phyloP scores from a whole-genome alignment of 2,329 filamentous ascomycete genomes.

The Claviceps citrina region DNA sequence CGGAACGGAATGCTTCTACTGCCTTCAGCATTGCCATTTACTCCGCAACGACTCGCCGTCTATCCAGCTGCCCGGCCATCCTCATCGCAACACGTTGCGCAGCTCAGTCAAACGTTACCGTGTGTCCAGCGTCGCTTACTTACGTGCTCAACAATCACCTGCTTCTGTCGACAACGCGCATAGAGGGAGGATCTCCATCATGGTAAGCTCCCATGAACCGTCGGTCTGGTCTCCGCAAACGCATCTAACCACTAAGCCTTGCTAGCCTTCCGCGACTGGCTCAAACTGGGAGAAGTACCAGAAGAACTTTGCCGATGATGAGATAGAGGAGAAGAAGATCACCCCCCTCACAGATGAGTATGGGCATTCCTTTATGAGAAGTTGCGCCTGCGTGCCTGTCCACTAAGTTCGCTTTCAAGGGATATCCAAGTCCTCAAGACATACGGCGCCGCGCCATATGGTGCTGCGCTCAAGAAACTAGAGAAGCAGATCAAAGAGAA shows the following conservation, averaged over 20 bases:
- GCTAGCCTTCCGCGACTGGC: conserved; percentile 85
- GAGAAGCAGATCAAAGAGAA: conserved; percentile 99
- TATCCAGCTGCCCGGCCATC: not conserved
- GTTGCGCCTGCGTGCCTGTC: not conserved
- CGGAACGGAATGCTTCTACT: conserved; percentile 22
- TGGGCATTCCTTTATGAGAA: conserved; percentile 19
- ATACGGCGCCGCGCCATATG: conserved; percentile 93
- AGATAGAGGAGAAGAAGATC: conserved; percentile 99
- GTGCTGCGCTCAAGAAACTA: conserved; percentile 83
- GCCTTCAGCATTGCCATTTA: conserved; percentile 17
- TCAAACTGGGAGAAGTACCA: conserved; percentile 96
- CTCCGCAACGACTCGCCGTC: not conserved
- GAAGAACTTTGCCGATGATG: conserved; percentile 93
- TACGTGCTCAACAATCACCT: not conserved
- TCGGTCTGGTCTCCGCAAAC: not conserved
- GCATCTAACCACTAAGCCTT: conserved; percentile 11
- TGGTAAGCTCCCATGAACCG: conserved; percentile 24
- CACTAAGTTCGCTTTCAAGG: conserved; percentile 34
- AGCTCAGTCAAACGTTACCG: not conserved
- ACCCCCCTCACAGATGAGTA: conserved; percentile 93
- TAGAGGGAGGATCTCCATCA: conserved; percentile 21
- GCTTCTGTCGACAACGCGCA: conserved; percentile 9
- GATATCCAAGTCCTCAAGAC: conserved; percentile 99
- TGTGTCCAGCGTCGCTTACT: not conserved
- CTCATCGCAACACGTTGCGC: conserved; percentile 1